A percentile compares a stretch with the other conserved stretches of the same genome.
phyloP scores from a whole-genome alignment of 306 rosid species.

The Inga oerstediana region DNA sequence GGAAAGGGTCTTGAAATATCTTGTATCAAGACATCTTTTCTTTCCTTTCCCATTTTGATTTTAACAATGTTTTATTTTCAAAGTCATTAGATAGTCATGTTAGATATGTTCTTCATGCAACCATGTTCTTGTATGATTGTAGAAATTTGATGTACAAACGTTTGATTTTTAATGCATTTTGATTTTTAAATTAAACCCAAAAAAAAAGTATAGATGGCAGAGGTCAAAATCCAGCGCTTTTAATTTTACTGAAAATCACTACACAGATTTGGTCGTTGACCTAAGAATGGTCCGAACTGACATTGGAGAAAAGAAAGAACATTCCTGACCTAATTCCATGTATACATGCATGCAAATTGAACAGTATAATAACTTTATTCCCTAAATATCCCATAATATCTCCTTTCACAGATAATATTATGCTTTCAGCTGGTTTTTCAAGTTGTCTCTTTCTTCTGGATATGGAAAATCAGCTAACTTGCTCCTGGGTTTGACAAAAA shows the following conservation, averaged over 20 bases:
- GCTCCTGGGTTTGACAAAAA: not conserved
- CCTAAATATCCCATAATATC: slow-evolving; percentile 38
- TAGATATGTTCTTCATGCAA: too few relatives aligned
- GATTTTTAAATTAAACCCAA: too few relatives aligned
- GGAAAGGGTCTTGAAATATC: too few relatives aligned
- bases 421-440: slow-evolving; percentile 44
- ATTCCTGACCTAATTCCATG: slow-evolving; percentile 41
- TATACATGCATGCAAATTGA: slow-evolving; percentile 41
- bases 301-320: not conserved
- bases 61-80: too few relatives aligned
- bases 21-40: too few relatives aligned
- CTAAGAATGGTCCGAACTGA: not conserved
- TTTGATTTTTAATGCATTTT: too few relatives aligned
- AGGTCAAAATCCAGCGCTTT: not conserved
- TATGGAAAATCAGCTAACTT: not conserved
- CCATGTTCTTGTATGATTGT: too few relatives aligned
- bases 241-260: not conserved
- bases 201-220: not conserved
- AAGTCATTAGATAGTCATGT: too few relatives aligned
- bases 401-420: slow-evolving; percentile 9
- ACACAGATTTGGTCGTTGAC: not conserved
- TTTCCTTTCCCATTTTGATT: too few relatives aligned
- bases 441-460: slow-evolving; percentile 4
- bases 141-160: too few relatives aligned
- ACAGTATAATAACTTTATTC: slow-evolving; percentile 53